These are phyloP conservation scores for Chloris gayana DNA, from an alignment of 176 grass and related monocot species.

Conservation along the genomic window DNA sequence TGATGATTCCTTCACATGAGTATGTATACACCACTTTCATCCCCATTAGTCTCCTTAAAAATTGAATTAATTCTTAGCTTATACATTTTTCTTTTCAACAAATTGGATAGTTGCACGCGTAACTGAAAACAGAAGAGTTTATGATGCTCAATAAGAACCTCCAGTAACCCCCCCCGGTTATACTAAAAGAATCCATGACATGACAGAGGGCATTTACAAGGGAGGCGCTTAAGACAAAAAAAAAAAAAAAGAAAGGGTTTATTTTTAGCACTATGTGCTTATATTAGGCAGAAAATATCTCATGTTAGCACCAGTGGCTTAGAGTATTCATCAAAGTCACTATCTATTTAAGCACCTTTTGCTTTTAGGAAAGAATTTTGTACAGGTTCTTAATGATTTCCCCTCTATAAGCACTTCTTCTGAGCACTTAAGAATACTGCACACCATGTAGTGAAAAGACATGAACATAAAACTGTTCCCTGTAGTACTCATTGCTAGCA, in stretches of 20 bases:
- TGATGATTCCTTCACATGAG: constrained; percentile 69
- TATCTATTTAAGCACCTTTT: too few species aligned
- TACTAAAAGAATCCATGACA: neutral
- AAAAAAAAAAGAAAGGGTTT: too few species aligned
- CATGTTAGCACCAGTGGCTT: too few species aligned
- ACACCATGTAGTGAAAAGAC: neutral
- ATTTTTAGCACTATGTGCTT: too few species aligned
- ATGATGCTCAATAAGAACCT: constrained; percentile 12
- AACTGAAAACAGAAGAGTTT: neutral
- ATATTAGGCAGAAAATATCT: too few species aligned
- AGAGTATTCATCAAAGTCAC: too few species aligned
- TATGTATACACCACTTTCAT: constrained; percentile 40
- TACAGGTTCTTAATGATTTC: too few species aligned
- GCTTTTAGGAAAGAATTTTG: too few species aligned
- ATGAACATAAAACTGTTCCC: neutral
- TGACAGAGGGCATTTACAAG: too few species aligned
- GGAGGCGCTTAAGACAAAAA: too few species aligned
- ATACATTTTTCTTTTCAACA: constrained; percentile 5
- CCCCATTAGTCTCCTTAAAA: constrained; percentile 4
- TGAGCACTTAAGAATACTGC: neutral
- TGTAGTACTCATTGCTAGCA: neutral
- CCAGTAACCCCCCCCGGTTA: neutral
- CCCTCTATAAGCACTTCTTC: too few species aligned
- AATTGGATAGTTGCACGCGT: neutral
- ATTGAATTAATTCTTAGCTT: neutral